These are phyloP conservation scores for Verticillium longisporum DNA, from an alignment of 2,329 filamentous ascomycete genomes.

Conservation along the genomic window DNA sequence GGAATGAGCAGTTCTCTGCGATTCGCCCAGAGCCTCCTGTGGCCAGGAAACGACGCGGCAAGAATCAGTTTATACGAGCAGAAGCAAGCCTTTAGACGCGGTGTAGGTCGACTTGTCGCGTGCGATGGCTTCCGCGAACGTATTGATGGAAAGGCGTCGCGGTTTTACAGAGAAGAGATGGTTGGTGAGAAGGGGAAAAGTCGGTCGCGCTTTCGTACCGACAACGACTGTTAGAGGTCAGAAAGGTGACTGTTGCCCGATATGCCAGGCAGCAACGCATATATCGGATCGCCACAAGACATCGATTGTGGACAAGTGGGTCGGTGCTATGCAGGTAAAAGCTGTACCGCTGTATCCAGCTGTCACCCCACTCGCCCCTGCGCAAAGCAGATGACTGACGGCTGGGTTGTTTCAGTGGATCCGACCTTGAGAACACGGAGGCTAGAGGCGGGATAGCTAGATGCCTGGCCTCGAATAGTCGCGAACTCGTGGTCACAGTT, in stretches of 20 bases:
- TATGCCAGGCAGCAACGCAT: background rate
- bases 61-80: background rate
- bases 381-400: background rate
- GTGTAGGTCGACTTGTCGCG: conserved; percentile 7
- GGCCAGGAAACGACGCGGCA: background rate
- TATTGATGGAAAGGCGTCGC: conserved; percentile 1
- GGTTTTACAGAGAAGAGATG: conserved; percentile 5
- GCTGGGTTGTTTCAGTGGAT: background rate
- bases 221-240: background rate
- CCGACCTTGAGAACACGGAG: background rate
- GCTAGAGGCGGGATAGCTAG: background rate
- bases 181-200: conserved; percentile 16
- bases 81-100: conserved; percentile 6
- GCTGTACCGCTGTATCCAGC: no score
- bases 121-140: conserved; percentile 7
- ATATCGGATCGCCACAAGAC: no score
- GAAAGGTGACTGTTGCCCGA: background rate
- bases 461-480: background rate
- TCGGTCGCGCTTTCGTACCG: conserved; percentile 13
- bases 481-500: background rate
- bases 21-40: background rate
- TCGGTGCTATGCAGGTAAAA: no score
- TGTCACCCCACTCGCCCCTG: no score
- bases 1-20: background rate
- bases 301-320: no score